A percentile compares a stretch with the other conserved stretches of the same genome.
Evolutionary conservation across 164 flowering plant species (phyloP).

Genomic region (Sedum album): DNA sequence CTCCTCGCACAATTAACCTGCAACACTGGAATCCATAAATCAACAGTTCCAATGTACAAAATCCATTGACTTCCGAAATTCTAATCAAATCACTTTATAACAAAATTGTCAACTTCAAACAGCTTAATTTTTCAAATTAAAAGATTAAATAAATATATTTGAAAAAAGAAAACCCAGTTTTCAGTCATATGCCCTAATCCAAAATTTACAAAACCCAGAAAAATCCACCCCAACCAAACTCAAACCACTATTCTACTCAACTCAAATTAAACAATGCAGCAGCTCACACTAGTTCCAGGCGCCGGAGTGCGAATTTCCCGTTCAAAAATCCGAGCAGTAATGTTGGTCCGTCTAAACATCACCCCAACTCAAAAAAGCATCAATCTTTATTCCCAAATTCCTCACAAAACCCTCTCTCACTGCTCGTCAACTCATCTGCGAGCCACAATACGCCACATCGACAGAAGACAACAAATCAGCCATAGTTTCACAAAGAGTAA

Average conservation of each 20-base stretch:
- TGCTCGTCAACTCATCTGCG: background rate
- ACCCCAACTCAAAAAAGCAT: background rate
- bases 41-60: background rate
- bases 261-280: background rate
- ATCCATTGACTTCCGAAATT: no score
- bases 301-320: slow-evolving; percentile 11
- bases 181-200: background rate
- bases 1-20: slow-evolving; percentile 76
- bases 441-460: background rate
- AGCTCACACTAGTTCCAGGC: slow-evolving; percentile 12
- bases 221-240: background rate
- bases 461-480: background rate
- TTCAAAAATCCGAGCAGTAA: slow-evolving; percentile 11
- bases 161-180: background rate
- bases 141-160: background rate
- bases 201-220: background rate
- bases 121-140: no score
- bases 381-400: background rate
- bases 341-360: slow-evolving; percentile 8
- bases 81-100: no score
- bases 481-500: background rate
- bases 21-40: slow-evolving; percentile 13
- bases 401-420: background rate
- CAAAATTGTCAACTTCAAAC: no score
- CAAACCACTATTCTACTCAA: background rate